A percentile compares a stretch with the other conserved stretches of the same genome.
These are phyloP conservation scores for Salvia sclarea DNA, from an alignment of 305 asterid genomes.

Conservation along the genomic window DNA sequence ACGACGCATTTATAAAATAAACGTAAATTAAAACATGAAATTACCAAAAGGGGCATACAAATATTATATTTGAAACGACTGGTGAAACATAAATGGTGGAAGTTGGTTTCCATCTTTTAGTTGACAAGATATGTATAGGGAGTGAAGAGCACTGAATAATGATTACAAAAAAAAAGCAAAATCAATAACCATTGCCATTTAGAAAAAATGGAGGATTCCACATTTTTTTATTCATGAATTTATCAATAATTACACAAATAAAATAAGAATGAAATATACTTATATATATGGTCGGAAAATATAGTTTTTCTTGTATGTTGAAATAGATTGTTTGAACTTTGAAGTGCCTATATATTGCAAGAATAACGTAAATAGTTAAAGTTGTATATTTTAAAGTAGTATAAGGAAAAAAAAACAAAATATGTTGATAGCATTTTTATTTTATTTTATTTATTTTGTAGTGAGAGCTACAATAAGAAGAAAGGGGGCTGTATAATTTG, in stretches of 20 bases:
- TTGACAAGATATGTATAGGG: conserved; percentile 15
- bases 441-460: neutral
- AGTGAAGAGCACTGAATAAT: conserved; percentile 3
- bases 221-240: neutral
- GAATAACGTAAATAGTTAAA: neutral
- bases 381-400: neutral
- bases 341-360: too few relatives aligned
- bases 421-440: neutral
- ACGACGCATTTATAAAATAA: too few relatives aligned
- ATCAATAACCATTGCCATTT: conserved; percentile 23
- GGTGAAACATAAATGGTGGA: conserved; percentile 15
- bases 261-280: neutral
- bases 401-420: neutral
- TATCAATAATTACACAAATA: neutral
- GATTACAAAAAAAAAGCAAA: conserved; percentile 3
- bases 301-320: too few relatives aligned
- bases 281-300: too few relatives aligned
- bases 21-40: too few relatives aligned
- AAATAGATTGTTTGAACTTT: too few relatives aligned
- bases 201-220: neutral
- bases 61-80: conserved; percentile 4
- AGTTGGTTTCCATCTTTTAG: conserved; percentile 25
- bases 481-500: too few relatives aligned
- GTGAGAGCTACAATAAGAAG: too few relatives aligned
- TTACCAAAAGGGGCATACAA: neutral